phyloP scores from a whole-genome alignment of 1,284 basidiomycete genomes.

The Schizophyllum commune region DNA sequence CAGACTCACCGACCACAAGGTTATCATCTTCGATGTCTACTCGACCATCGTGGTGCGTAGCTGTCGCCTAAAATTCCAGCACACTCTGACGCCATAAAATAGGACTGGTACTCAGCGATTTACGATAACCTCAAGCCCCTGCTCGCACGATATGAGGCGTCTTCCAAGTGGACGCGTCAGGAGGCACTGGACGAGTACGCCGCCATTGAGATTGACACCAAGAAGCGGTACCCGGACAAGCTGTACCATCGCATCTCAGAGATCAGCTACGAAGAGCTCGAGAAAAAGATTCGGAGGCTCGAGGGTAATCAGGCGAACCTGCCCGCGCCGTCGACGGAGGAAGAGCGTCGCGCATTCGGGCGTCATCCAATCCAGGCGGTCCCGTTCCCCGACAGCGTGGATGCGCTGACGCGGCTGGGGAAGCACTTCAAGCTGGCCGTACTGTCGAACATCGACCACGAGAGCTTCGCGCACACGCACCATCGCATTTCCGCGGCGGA shows the following conservation, averaged over 20 bases:
- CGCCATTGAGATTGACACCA: slow-evolving; percentile 47
- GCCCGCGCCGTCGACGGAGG: slow-evolving; percentile 17
- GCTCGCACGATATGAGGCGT: slow-evolving; percentile 32
- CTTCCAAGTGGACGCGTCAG: slow-evolving; percentile 39
- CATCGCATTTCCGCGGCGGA: slow-evolving; percentile 39
- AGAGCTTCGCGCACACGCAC: slow-evolving; percentile 57
- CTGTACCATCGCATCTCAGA: slow-evolving; percentile 55
- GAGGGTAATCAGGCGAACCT: slow-evolving; percentile 14
- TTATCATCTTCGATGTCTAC: slow-evolving; percentile 61
- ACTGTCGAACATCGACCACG: slow-evolving; percentile 66
- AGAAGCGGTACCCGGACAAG: slow-evolving; percentile 48
- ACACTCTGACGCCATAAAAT: neutral
- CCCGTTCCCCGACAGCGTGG: slow-evolving; percentile 57
- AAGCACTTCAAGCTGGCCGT: slow-evolving; percentile 60
- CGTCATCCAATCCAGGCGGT: slow-evolving; percentile 53
- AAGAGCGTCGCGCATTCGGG: slow-evolving; percentile 39
- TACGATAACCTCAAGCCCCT: slow-evolving; percentile 45
- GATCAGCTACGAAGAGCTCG: slow-evolving; percentile 41
- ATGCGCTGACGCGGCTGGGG: slow-evolving; percentile 51
- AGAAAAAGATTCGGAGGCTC: slow-evolving; percentile 21
- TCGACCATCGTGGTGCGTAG: slow-evolving; percentile 52
- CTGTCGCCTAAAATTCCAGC: neutral
- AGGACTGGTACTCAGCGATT: slow-evolving; percentile 72
- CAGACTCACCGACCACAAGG: slow-evolving; percentile 36
- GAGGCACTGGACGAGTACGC: slow-evolving; percentile 47